Base-by-base conservation (phyloP, 2,329 filamentous ascomycete genomes). In the Stachybotrys echinatus region DNA sequence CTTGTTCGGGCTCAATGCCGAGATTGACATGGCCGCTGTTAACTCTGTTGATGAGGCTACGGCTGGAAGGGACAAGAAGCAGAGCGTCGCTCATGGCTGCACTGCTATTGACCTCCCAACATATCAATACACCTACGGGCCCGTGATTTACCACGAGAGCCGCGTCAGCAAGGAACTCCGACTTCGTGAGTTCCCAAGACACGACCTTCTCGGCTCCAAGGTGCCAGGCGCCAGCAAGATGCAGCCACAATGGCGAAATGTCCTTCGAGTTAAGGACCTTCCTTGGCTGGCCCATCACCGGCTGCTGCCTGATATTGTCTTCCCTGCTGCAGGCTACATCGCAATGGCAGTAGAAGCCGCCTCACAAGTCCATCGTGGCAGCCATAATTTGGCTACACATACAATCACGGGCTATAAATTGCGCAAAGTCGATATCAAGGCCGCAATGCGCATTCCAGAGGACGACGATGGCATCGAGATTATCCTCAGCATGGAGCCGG, bases 111-210 rank as follows among this genome's bases (percentile, higher is more conserved):
- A 53, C n/a, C 45, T 53, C 3, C 45, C 51, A 3, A 19, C 40
- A 6, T 53, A 53, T 37, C 23, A 47, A 34, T 53, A 42, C 17
- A 34, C 31, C 18, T 50, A 50, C 19, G 27, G 42, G 8, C 42
- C 23, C 10, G n/a, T 47, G 7, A n/a, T 27, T n/a, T 43, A 37
- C 12, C 17, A 40, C 34, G 50, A 52, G 37, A 49, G 42, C 23
- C 46, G 50, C 3, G 34, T 49, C 17, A 54, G 48, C 49, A 52
- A 48, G 12, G 53, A 58, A 42, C 49, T 52, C 42, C 48, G 55
- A 8, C 50, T 51, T 2, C 48, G 50, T 12, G 40, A 48, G 23
- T 46, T 50, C 39, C 54, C 50, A 4, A 48, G 52, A 1, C 49
- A 54, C 6, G 54, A 58, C 31, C 42, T 58, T 2, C 52, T 58